Percentiles rank a stretch among this genome's conserved stretches.
Conservation (phyloP, 371 early-diverging fungal genomes). For the Mortierella sp. region DNA sequence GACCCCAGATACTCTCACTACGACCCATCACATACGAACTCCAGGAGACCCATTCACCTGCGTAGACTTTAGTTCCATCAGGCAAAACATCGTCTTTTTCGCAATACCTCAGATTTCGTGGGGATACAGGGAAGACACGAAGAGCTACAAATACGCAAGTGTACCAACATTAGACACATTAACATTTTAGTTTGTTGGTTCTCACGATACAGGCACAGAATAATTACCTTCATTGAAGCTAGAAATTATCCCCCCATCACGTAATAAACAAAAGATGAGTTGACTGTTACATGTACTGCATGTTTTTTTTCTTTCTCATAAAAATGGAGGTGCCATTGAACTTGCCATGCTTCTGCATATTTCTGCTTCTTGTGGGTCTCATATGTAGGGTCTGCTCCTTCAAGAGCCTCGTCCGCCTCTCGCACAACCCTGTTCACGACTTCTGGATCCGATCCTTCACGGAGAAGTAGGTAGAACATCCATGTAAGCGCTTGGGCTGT, state of each 20-base stretch:
- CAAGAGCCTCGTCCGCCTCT: slow-evolving; percentile 31
- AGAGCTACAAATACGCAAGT: slow-evolving; percentile 5
- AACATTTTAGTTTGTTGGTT: neutral
- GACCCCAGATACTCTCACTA: slow-evolving; percentile 69
- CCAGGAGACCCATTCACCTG: slow-evolving; percentile 65
- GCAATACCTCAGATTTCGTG: slow-evolving; percentile 67
- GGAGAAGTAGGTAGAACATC: slow-evolving; percentile 67
- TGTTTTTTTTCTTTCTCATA: no score
- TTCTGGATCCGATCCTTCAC: slow-evolving; percentile 11
- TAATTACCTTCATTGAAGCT: slow-evolving; percentile 2
- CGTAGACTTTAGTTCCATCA: slow-evolving; percentile 69
- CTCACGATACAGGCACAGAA: neutral
- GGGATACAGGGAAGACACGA: slow-evolving; percentile 57
- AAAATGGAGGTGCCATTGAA: no score
- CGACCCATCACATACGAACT: slow-evolving; percentile 69
- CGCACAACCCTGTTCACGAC: slow-evolving; percentile 8
- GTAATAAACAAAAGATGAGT: neutral
- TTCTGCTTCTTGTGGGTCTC: slow-evolving; percentile 38
- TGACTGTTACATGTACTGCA: no score
- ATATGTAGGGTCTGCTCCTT: slow-evolving; percentile 22
- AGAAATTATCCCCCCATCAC: neutral
- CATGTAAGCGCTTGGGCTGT: slow-evolving; percentile 81
- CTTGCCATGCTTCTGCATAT: slow-evolving; percentile 45
- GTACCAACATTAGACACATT: neutral
- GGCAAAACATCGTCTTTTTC: slow-evolving; percentile 72